A percentile compares a stretch with the other conserved stretches of the same genome.
Conservation (phyloP, 352 stramenopile genomes). For the Globisporangium orthogonon region DNA sequence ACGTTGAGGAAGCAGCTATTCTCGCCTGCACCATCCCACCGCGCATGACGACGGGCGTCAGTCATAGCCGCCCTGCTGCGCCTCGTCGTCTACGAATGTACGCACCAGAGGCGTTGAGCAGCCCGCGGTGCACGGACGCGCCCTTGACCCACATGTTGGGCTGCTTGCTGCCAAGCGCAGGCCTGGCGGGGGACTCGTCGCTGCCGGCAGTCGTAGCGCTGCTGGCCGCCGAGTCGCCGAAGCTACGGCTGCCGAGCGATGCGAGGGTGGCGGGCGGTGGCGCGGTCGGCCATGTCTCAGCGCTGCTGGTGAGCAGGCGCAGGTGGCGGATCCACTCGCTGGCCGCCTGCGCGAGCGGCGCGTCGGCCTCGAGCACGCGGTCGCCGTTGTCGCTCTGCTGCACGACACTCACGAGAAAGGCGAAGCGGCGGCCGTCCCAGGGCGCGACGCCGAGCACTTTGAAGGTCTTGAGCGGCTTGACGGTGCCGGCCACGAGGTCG, state of each 20-base stretch:
- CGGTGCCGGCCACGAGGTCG: conserved; percentile 46
- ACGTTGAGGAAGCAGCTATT: conserved; percentile 91
- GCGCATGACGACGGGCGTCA: neutral
- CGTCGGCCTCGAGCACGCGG: conserved; percentile 75
- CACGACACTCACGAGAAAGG: conserved; percentile 69
- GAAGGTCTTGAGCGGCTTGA: conserved; percentile 62
- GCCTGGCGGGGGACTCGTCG: conserved; percentile 21
- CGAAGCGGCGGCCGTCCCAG: conserved; percentile 65
- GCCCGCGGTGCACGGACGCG: conserved; percentile 69
- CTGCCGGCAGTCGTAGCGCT: conserved; percentile 7
- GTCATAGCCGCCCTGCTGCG: too few relatives aligned
- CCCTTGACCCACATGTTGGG: conserved; percentile 78
- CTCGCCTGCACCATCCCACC: conserved; percentile 34
- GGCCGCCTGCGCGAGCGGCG: conserved; percentile 41
- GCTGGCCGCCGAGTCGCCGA: conserved; percentile 6
- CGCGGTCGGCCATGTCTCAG: conserved; percentile 22
- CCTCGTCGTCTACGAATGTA: neutral
- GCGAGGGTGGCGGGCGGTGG: conserved; percentile 17
- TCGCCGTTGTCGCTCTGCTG: conserved; percentile 63
- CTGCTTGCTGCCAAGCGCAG: conserved; percentile 36
- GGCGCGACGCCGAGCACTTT: conserved; percentile 64
- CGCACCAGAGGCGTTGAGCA: conserved; percentile 55
- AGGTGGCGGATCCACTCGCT: conserved; percentile 76
- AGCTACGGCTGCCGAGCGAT: conserved; percentile 10
- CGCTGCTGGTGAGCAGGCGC: conserved; percentile 37